Evolutionary conservation across 2,329 filamentous ascomycete genomes (phyloP).

Genomic region (Aspergillus tamarii): DNA sequence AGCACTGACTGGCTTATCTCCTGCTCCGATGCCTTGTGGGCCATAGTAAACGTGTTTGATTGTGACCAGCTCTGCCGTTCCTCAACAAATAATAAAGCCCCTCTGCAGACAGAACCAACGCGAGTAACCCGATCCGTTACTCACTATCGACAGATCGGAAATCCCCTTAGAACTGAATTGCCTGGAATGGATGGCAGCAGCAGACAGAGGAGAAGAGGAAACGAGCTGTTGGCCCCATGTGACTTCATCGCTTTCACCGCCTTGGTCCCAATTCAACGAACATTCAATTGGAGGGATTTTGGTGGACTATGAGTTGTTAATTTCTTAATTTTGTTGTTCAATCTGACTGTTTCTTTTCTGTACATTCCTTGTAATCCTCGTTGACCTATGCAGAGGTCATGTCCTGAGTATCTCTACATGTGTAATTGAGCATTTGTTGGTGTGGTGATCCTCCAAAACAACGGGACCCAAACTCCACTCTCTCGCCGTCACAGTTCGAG

Average conservation of each 20-base stretch:
- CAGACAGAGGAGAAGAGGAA: constrained; percentile 3
- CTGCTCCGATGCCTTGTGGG: constrained; percentile 42
- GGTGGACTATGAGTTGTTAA: background rate
- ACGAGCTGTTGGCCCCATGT: constrained; percentile 34
- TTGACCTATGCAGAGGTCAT: background rate
- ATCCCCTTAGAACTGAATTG: background rate
- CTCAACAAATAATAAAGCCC: background rate
- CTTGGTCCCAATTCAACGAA: constrained; percentile 8
- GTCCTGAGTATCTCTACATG: background rate
- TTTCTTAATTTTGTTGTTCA: background rate
- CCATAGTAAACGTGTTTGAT: constrained; percentile 28
- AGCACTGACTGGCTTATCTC: constrained; percentile 64
- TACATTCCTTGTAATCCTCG: background rate
- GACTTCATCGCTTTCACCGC: constrained; percentile 35
- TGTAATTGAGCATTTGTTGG: constrained; percentile 10
- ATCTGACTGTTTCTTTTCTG: background rate
- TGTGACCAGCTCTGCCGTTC: background rate
- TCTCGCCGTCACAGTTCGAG: constrained; percentile 14
- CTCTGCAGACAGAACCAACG: background rate
- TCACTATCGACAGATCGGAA: background rate
- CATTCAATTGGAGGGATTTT: constrained; percentile 2
- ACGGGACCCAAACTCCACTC: constrained; percentile 32
- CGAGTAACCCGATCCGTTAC: background rate
- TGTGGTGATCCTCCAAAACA: constrained; percentile 20
- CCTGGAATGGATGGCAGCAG: background rate